phyloP scores from a whole-genome alignment of 805 yeast genomes.

The Candida dendrica region DNA sequence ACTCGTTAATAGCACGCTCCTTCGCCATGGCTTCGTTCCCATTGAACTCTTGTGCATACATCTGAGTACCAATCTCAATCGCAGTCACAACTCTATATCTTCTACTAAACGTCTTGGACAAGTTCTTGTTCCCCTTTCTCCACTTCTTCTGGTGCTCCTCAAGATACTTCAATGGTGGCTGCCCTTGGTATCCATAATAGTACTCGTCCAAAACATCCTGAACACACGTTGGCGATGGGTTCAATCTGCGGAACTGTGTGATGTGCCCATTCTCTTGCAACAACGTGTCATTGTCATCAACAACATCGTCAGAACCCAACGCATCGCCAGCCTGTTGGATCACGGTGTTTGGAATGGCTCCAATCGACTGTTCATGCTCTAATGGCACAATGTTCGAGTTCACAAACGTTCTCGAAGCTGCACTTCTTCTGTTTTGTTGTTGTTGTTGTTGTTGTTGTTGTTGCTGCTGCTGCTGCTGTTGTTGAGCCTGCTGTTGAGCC shows the following conservation, averaged over 20 bases:
- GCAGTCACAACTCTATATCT: slow-evolving; percentile 20
- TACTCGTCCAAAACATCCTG: slow-evolving; percentile 22
- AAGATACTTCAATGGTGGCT: slow-evolving; percentile 20
- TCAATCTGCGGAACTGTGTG: slow-evolving; percentile 13
- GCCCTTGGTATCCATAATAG: slow-evolving; percentile 20
- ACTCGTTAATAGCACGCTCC: slow-evolving; percentile 15
- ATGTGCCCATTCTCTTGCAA: slow-evolving; percentile 15
- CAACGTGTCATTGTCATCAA: slow-evolving; percentile 1
- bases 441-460: not conserved
- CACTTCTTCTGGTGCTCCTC: slow-evolving; percentile 21
- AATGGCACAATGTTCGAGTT: not conserved
- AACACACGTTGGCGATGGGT: slow-evolving; percentile 19
- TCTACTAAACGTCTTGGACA: slow-evolving; percentile 20
- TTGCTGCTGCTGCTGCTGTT: not conserved
- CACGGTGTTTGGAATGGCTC: not conserved
- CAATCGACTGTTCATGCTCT: not conserved
- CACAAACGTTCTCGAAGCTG: not conserved
- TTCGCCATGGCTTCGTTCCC: slow-evolving; percentile 13
- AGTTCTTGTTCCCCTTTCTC: slow-evolving; percentile 20
- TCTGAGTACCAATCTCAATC: slow-evolving; percentile 16
- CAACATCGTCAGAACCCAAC: not conserved
- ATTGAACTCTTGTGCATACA: slow-evolving; percentile 13
- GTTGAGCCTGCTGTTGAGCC: not conserved
- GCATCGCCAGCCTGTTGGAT: not conserved
- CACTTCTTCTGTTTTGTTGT: not conserved